phyloP scores from a whole-genome alignment of 169 alveolate genomes.

The Cryptosporidium baileyi region DNA sequence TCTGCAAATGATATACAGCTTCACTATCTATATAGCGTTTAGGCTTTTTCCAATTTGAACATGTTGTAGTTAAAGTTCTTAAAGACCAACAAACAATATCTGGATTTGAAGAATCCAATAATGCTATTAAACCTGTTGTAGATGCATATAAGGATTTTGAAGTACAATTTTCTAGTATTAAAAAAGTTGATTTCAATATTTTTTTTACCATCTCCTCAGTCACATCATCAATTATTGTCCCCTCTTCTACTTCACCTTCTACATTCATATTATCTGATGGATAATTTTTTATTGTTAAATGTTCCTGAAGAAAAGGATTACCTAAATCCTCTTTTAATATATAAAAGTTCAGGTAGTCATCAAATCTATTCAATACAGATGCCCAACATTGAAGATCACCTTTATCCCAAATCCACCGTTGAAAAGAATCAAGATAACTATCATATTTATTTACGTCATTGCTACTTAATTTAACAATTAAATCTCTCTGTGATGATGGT shows the following conservation, averaged over 20 bases:
- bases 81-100: slow-evolving; percentile 69
- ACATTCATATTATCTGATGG: not conserved
- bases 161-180: slow-evolving; percentile 55
- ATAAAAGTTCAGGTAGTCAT: slow-evolving; percentile 47
- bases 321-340: slow-evolving; percentile 44
- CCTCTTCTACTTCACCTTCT: not conserved
- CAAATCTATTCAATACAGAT: slow-evolving; percentile 62
- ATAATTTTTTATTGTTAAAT: not conserved
- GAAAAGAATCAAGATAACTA: slow-evolving; percentile 41
- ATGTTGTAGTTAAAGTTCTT: slow-evolving; percentile 52
- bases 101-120: slow-evolving; percentile 55
- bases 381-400: slow-evolving; percentile 71
- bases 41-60: slow-evolving; percentile 69
- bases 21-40: slow-evolving; percentile 45
- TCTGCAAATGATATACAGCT: slow-evolving; percentile 61
- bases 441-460: slow-evolving; percentile 4
- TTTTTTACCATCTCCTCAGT: slow-evolving; percentile 58
- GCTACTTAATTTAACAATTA: slow-evolving; percentile 51
- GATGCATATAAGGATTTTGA: slow-evolving; percentile 57
- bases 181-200: slow-evolving; percentile 51
- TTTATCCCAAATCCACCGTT: slow-evolving; percentile 68
- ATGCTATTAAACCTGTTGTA: slow-evolving; percentile 53
- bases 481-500: slow-evolving; percentile 40
- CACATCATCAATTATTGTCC: not conserved
- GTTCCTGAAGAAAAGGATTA: slow-evolving; percentile 15